These are phyloP conservation scores for Themeda triandra DNA, from an alignment of 176 grass and related monocot species.

Conservation along the genomic window DNA sequence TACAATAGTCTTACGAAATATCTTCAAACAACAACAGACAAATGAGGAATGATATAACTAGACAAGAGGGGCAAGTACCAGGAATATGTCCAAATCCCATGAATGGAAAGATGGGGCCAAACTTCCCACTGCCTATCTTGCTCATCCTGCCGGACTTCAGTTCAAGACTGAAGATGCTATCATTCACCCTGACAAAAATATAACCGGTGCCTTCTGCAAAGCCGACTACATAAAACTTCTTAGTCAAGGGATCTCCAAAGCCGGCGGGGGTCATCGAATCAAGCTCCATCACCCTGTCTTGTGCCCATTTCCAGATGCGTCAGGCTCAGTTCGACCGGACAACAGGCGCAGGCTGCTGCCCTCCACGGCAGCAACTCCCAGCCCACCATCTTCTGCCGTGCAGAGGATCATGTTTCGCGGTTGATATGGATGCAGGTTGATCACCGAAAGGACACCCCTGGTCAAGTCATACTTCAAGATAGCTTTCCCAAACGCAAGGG, in stretches of 20 bases:
- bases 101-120: background rate
- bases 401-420: background rate
- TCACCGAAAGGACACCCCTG: background rate
- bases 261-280: background rate
- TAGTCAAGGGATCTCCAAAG: background rate
- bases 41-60: no score
- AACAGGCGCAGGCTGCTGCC: background rate
- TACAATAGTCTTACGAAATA: no score
- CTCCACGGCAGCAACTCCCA: background rate
- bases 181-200: background rate
- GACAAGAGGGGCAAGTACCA: no score
- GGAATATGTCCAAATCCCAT: background rate
- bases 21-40: no score
- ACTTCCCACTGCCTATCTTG: background rate
- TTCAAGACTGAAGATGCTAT: background rate
- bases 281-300: background rate
- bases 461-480: background rate
- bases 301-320: background rate
- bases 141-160: background rate
- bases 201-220: background rate
- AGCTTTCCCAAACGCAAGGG: rapidly evolving
- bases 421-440: no score
- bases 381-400: background rate
- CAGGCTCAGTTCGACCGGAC: background rate
- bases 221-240: background rate